phyloP scores from a whole-genome alignment of 768 basidiomycete species.

The Boletus eberwhitei region DNA sequence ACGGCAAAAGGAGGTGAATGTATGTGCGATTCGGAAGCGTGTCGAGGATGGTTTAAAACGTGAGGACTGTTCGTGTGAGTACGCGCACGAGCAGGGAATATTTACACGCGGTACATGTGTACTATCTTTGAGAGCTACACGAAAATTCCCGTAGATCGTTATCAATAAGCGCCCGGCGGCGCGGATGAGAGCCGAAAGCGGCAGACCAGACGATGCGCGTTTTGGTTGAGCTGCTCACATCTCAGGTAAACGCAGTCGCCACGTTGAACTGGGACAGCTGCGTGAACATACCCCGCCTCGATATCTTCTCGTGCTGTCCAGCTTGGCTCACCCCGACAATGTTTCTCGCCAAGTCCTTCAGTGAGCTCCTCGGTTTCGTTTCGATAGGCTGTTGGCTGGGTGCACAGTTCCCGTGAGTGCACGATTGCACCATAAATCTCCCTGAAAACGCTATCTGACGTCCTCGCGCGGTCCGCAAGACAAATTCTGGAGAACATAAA shows the following conservation, averaged over 20 bases:
- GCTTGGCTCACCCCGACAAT: neutral
- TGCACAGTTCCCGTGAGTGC: constrained; percentile 83
- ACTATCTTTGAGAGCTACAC: neutral
- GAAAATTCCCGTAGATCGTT: neutral
- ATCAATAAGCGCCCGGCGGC: neutral
- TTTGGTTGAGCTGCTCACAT: neutral
- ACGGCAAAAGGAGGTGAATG: constrained; percentile 33
- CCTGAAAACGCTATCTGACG: constrained; percentile 8
- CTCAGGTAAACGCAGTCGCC: neutral
- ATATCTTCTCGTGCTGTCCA: constrained; percentile 5
- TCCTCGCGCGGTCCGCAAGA: constrained; percentile 35
- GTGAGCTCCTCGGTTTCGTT: constrained; percentile 64
- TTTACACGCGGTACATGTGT: neutral
- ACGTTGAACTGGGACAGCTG: neutral
- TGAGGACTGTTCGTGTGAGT: constrained; percentile 2
- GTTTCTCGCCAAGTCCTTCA: constrained; percentile 35
- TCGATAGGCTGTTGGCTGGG: constrained; percentile 82
- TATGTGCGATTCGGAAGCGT: constrained; percentile 34
- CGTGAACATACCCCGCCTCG: constrained; percentile 17
- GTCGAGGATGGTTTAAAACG: constrained; percentile 37
- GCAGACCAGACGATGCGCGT: neutral
- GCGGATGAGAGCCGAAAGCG: neutral
- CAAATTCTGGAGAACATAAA: constrained; percentile 80
- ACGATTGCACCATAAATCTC: constrained; percentile 2
- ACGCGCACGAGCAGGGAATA: neutral